Base-by-base conservation (phyloP, 331 rosid genomes). In the Quercus phellos region DNA sequence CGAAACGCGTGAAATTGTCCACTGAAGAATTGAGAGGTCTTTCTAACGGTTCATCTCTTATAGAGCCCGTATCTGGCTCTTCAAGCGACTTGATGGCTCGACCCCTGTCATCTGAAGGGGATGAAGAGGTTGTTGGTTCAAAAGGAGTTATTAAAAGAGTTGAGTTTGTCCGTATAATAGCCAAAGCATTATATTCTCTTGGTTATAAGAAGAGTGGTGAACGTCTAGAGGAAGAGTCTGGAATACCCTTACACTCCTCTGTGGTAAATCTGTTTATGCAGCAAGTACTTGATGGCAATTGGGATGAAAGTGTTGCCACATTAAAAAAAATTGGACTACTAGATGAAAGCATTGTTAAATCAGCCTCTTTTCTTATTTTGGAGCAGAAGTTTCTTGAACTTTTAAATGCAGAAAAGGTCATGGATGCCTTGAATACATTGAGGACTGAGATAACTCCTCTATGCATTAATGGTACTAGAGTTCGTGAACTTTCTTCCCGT, bases 131-230 rank as follows among this genome's bases (percentile, higher is more conserved):
- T 82, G 82, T 95, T 56, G 99, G 99, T 71, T 87, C 97, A 46
- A 95, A 85, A 83, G 99, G 98, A 81, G 92, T 95, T 61, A 89
- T 95, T 70, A 89, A 81, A 78, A 87, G 80, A 71, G 98, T 86
- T 16, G 99, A 95, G 74, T 95, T 95, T 85, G 99, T 95, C 17
- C 87, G 97, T 78, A 90, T 95, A 77, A 93, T 95, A 34, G 97
- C 98, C 0, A 93, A 88, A 83, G 98, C 99, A 2, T 79, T 95
- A 54, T 91, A 93, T 77, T 93, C 99, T 58, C 97, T 95, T 78
- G 99, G 99, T 73, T 95, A 95, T 71, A 78, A 77, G 78, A 93
- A 90, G 82, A 95, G 96, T 74, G 91, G 99, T 11, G 98, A 93
- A 19, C 86, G 35, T 79, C 79, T 95, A 32, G 99, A 95, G 84